Conservation (phyloP, 2,329 filamentous ascomycete species). For the Huntiella moniliformis region DNA sequence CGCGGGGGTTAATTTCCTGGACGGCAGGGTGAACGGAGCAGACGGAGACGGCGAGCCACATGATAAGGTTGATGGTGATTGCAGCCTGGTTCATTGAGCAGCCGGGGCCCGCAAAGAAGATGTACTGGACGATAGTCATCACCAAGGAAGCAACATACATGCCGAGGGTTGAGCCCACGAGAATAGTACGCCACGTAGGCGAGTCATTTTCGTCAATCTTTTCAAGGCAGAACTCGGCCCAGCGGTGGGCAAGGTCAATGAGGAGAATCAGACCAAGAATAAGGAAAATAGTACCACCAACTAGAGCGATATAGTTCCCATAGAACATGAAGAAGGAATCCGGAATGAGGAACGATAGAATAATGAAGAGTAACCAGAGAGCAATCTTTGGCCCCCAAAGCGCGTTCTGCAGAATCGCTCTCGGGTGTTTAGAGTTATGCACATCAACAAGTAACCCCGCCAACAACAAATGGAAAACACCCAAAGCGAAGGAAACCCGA, state of each 20-base stretch:
- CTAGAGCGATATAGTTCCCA: constrained; percentile 82
- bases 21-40: constrained; percentile 79
- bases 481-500: constrained; percentile 92
- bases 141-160: constrained; percentile 86
- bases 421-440: constrained; percentile 65
- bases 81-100: constrained; percentile 95
- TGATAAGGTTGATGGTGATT: constrained; percentile 79
- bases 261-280: constrained; percentile 80
- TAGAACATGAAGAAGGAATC: constrained; percentile 89
- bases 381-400: constrained; percentile 96
- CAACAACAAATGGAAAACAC: constrained; percentile 78
- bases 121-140: constrained; percentile 94
- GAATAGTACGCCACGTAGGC: constrained; percentile 60
- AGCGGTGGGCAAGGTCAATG: constrained; percentile 87
- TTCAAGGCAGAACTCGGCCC: constrained; percentile 88
- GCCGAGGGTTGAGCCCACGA: constrained; percentile 78
- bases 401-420: constrained; percentile 86
- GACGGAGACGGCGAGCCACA: constrained; percentile 62
- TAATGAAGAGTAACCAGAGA: constrained; percentile 69
- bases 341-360: constrained; percentile 87
- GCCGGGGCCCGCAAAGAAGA: constrained; percentile 68
- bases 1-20: constrained; percentile 82
- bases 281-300: constrained; percentile 81
- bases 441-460: constrained; percentile 75
- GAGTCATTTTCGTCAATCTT: constrained; percentile 88